Conservation (phyloP, 371 early-diverging fungal genomes). For the Mucor circinelloides region DNA sequence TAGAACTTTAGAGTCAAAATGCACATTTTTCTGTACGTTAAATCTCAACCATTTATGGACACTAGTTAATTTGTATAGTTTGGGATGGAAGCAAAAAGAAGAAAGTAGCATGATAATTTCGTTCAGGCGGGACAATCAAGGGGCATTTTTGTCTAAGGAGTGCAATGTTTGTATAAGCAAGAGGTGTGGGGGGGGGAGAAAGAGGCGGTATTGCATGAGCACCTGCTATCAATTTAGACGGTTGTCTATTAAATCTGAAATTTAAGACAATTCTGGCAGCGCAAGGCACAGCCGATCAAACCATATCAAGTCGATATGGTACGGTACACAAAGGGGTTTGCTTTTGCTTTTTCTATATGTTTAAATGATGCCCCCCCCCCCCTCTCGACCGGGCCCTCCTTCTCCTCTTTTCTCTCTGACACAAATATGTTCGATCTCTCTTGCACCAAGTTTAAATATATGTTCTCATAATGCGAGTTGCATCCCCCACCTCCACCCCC, state of each 20-base stretch:
- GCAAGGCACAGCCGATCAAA: background rate
- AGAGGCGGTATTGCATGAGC: background rate
- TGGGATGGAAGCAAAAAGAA: background rate
- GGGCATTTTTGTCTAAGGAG: background rate
- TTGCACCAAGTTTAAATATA: background rate
- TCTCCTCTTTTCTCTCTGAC: background rate
- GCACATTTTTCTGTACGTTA: too few species aligned
- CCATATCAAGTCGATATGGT: background rate
- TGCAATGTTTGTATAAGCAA: background rate
- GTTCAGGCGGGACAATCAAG: background rate
- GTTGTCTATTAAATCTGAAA: background rate
- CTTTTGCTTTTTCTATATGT: background rate
- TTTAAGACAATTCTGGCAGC: background rate
- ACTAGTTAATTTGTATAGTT: background rate
- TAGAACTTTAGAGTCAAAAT: too few species aligned
- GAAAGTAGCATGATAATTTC: background rate
- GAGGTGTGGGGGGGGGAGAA: background rate
- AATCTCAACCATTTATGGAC: background rate
- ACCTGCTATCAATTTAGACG: background rate
- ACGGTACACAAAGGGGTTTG: background rate
- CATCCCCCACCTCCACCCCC: background rate
- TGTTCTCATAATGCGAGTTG: constrained; percentile 1
- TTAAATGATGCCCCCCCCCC: background rate
- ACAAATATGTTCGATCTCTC: background rate
- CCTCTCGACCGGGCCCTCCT: background rate